Percentiles rank a stretch among this genome's conserved stretches.
These are phyloP conservation scores for Tolypocladium inflatum DNA, from an alignment of 2,329 filamentous ascomycete species.

Conservation along the genomic window DNA sequence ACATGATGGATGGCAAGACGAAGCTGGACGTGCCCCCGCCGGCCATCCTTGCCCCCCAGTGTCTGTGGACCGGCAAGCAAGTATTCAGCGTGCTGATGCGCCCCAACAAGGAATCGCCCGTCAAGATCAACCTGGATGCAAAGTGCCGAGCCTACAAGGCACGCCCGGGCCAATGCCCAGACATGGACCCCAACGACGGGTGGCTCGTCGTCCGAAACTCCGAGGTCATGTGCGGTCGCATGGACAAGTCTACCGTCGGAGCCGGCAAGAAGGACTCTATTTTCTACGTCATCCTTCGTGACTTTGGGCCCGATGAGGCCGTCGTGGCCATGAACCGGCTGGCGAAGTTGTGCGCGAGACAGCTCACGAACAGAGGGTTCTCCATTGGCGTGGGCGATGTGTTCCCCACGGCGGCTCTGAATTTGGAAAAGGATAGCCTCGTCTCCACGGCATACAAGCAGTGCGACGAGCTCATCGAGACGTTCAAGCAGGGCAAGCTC, in stretches of 20 bases:
- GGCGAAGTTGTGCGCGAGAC: constrained; percentile 80
- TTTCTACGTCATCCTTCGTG: constrained; percentile 92
- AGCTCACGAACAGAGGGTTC: constrained; percentile 84
- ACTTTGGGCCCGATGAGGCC: constrained; percentile 84
- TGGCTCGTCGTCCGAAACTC: constrained; percentile 94
- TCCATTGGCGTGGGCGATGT: constrained; percentile 96
- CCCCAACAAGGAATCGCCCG: constrained; percentile 73
- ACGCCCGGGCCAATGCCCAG: constrained; percentile 46
- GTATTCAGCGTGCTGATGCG: constrained; percentile 87
- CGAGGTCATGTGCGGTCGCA: constrained; percentile 91
- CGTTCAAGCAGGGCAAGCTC: constrained; percentile 71
- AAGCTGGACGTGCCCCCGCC: constrained; percentile 80
- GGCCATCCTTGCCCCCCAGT: constrained; percentile 73
- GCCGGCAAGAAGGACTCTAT: constrained; percentile 96
- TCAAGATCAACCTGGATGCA: constrained; percentile 86
- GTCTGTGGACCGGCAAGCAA: constrained; percentile 94
- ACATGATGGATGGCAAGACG: constrained; percentile 79
- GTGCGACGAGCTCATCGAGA: constrained; percentile 74
- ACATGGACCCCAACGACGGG: constrained; percentile 78
- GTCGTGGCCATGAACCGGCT: constrained; percentile 90
- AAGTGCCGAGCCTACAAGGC: constrained; percentile 74
- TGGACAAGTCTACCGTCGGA: constrained; percentile 98
- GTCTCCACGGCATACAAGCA: constrained; percentile 70
- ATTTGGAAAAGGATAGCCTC: constrained; percentile 62
- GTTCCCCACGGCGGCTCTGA: constrained; percentile 66